Evolutionary conservation across 139 green algal genomes (phyloP).

Genomic region (Bryopsis sp.): DNA sequence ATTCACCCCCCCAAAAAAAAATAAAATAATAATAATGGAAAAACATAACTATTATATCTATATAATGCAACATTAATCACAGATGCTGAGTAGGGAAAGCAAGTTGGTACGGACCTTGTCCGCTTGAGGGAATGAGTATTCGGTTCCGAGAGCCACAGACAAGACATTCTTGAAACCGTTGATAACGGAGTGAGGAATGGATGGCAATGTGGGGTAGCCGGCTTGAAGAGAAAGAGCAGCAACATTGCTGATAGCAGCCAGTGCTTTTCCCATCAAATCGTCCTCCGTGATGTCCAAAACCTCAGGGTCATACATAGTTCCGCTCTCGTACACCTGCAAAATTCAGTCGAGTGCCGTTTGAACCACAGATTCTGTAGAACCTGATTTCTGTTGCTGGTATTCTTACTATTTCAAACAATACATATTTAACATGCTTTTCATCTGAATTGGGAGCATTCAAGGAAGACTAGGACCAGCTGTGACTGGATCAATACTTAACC

Average conservation of each 20-base stretch:
- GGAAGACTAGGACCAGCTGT: too few relatives aligned
- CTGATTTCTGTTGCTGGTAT: too few relatives aligned
- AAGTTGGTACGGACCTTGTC: slow-evolving; percentile 55
- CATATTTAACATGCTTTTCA: too few relatives aligned
- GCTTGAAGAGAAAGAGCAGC: slow-evolving; percentile 75
- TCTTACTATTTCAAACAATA: too few relatives aligned
- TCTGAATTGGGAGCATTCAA: too few relatives aligned
- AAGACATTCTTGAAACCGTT: slow-evolving; percentile 99
- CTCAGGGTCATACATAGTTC: slow-evolving; percentile 70
- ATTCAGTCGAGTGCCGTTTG: background rate
- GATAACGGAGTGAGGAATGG: slow-evolving; percentile 88
- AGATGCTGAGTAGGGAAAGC: too few relatives aligned
- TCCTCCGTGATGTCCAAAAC: slow-evolving; percentile 96
- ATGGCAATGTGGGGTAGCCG: slow-evolving; percentile 80
- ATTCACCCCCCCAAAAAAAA: background rate
- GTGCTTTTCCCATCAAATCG: slow-evolving; percentile 57
- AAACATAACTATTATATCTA: background rate
- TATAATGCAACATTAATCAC: background rate
- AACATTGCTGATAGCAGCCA: slow-evolving; percentile 67
- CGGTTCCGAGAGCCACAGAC: slow-evolving; percentile 78
- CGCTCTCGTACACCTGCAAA: slow-evolving; percentile 78
- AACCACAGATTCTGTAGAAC: too few relatives aligned
- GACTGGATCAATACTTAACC: too few relatives aligned
- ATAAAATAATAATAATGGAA: slow-evolving; percentile 2
- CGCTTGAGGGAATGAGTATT: slow-evolving; percentile 91